These are phyloP conservation scores for Colletotrichum nymphaeae DNA, from an alignment of 2,329 filamentous ascomycete species.

Conservation along the genomic window DNA sequence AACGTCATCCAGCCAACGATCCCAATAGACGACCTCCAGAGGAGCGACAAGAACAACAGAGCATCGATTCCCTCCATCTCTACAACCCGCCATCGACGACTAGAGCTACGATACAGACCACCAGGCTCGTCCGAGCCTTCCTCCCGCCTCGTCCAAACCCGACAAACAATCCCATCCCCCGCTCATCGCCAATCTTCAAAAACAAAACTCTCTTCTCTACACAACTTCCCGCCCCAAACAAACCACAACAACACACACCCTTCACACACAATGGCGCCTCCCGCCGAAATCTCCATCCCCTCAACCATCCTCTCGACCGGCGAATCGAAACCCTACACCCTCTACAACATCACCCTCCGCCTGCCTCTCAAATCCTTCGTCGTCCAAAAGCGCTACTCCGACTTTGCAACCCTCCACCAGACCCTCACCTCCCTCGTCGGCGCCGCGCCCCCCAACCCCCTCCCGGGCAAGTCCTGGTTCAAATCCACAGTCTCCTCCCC, in stretches of 20 bases:
- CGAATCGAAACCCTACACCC: slow-evolving; percentile 75
- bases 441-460: slow-evolving; percentile 71
- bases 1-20: neutral
- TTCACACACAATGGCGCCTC: slow-evolving; percentile 65
- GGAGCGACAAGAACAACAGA: neutral
- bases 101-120: neutral
- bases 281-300: slow-evolving; percentile 75
- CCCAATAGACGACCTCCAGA: neutral
- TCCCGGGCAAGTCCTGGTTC: slow-evolving; percentile 83
- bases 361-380: slow-evolving; percentile 81
- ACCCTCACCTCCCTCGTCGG: slow-evolving; percentile 70
- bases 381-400: slow-evolving; percentile 82
- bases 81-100: slow-evolving; percentile 7
- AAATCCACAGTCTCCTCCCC: slow-evolving; percentile 77
- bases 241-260: neutral
- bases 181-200: neutral
- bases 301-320: slow-evolving; percentile 69
- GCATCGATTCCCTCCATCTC: neutral
- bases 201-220: neutral
- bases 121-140: slow-evolving; percentile 6
- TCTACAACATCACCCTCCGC: slow-evolving; percentile 82
- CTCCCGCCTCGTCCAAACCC: slow-evolving; percentile 18
- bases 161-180: neutral
- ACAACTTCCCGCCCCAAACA: neutral
- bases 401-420: slow-evolving; percentile 77